A percentile compares a stretch with the other conserved stretches of the same genome.
phyloP scores from a whole-genome alignment of 805 yeast genomes.

The Maudiozyma barnettii region DNA sequence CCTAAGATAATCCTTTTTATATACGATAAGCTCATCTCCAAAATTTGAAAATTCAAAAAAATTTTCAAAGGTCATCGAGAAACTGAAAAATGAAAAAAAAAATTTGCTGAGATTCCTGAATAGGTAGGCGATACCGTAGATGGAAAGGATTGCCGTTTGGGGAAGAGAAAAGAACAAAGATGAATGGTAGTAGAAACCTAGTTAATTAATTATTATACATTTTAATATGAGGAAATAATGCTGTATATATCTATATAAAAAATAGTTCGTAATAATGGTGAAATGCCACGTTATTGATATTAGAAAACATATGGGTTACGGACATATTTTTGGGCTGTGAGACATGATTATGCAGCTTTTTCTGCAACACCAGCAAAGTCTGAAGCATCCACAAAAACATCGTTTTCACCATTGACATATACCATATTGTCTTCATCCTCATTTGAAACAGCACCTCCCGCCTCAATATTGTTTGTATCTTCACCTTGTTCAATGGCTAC shows the following conservation, averaged over 20 bases:
- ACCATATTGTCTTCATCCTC: slow-evolving; percentile 26
- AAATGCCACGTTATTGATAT: too few species aligned
- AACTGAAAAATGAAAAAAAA: too few species aligned
- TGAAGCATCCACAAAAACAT: slow-evolving; percentile 33
- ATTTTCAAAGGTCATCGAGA: neutral
- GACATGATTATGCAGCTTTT: neutral
- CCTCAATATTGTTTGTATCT: slow-evolving; percentile 6
- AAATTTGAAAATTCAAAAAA: neutral
- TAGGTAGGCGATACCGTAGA: neutral
- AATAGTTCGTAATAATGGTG: too few species aligned
- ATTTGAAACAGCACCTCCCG: slow-evolving; percentile 34
- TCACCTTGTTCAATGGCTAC: slow-evolving; percentile 20
- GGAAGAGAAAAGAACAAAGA: too few species aligned
- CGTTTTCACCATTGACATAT: slow-evolving; percentile 38
- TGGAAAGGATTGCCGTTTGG: too few species aligned
- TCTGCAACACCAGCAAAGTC: slow-evolving; percentile 14
- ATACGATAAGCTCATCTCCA: neutral
- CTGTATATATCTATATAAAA: too few species aligned
- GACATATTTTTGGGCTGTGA: too few species aligned
- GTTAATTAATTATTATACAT: too few species aligned
- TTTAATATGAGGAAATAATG: too few species aligned
- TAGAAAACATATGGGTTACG: too few species aligned
- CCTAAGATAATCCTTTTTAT: neutral
- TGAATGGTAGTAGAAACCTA: too few species aligned
- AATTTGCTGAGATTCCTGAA: too few species aligned